Conservation (phyloP, 176 grass and related monocot species). For the Eleusine coracana region DNA sequence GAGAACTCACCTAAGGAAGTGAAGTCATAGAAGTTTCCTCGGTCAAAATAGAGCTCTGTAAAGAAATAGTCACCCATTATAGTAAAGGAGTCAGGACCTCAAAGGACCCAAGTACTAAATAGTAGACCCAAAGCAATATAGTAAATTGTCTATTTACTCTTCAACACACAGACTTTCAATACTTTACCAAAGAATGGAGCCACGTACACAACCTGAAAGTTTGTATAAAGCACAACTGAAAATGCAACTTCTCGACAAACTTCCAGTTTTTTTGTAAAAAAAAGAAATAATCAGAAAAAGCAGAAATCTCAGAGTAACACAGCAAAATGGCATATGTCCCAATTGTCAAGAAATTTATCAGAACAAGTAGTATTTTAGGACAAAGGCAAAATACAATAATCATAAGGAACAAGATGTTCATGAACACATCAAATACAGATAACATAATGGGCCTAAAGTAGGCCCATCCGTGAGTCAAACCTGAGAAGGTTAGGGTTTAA, state of each 20-base stretch:
- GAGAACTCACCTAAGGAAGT: slow-evolving; percentile 79
- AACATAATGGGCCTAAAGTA: too few species aligned
- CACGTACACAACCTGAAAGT: background rate
- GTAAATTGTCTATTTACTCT: background rate
- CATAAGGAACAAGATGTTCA: background rate
- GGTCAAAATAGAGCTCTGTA: slow-evolving; percentile 82
- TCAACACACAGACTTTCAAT: background rate
- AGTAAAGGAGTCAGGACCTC: background rate
- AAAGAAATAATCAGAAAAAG: background rate
- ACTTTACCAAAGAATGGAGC: background rate
- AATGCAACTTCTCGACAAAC: background rate
- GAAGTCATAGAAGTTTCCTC: slow-evolving; percentile 93
- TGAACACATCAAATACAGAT: background rate
- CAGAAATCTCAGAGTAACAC: background rate
- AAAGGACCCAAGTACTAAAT: slow-evolving; percentile 3
- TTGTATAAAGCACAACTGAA: background rate
- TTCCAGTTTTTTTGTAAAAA: background rate
- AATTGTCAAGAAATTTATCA: background rate
- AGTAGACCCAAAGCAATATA: background rate
- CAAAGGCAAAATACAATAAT: background rate
- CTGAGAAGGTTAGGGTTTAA: too few species aligned
- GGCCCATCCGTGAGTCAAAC: too few species aligned
- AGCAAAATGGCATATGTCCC: background rate
- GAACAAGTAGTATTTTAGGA: background rate
- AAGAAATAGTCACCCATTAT: slow-evolving; percentile 17